These are phyloP conservation scores for Cylindrotheca closterium DNA, from an alignment of 108 stramenopile species.

Conservation along the genomic window DNA sequence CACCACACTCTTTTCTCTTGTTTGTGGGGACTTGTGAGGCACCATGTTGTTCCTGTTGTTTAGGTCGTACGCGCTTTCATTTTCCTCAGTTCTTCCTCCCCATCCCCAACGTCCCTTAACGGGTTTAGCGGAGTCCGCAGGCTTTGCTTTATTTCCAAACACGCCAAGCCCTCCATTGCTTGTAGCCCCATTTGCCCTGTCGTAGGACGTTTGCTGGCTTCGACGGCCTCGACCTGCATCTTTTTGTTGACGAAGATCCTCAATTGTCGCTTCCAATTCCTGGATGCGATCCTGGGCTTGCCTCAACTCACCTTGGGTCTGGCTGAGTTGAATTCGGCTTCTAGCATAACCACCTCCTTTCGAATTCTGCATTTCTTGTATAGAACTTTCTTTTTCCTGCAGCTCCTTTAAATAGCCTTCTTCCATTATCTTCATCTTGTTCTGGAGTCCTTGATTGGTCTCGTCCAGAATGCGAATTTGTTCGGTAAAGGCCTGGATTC, in stretches of 20 bases:
- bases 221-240: slow-evolving; percentile 5
- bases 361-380: slow-evolving; percentile 19
- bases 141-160: neutral
- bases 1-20: neutral
- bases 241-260: neutral
- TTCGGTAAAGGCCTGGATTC: slow-evolving; percentile 17
- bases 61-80: neutral
- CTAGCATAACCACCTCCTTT: slow-evolving; percentile 27
- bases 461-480: slow-evolving; percentile 20
- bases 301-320: slow-evolving; percentile 24
- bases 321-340: slow-evolving; percentile 21
- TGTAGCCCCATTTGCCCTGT: slow-evolving; percentile 5
- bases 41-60: neutral
- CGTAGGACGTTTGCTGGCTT: slow-evolving; percentile 4
- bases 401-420: slow-evolving; percentile 20
- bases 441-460: slow-evolving; percentile 22
- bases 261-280: slow-evolving; percentile 16
- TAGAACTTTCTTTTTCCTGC: slow-evolving; percentile 20
- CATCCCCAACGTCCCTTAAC: neutral
- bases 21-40: neutral
- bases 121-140: neutral
- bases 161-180: slow-evolving; percentile 2
- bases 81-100: neutral
- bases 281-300: slow-evolving; percentile 3
- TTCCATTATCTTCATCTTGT: slow-evolving; percentile 17